Base-by-base conservation (phyloP, 495 filamentous ascomycete genomes). In the Penicillium bovifimosum region DNA sequence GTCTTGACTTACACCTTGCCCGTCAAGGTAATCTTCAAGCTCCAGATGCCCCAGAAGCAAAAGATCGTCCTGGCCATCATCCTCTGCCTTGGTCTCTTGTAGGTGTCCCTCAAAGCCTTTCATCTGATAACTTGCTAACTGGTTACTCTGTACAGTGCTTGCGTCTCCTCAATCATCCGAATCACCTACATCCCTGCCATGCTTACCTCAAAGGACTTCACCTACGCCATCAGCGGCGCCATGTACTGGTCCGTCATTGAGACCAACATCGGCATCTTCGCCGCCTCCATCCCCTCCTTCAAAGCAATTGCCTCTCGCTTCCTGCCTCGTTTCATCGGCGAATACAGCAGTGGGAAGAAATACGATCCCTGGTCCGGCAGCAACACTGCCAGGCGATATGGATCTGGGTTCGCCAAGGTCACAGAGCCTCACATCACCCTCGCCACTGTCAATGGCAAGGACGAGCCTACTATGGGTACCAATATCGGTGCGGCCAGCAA, bases 1-100 rank as follows among this genome's bases (percentile, higher is more conserved):
- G 24, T 77, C 0, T 58, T 76, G 52, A 77, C 80, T 36, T 70
- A 84, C 46, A 62, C 71, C 3, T 62, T 86, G 20, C 72, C 73
- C 1, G 58, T 75, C 43, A 64, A 60, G 16, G 66, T 68, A 20
- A 69, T 67, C 45, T 67, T 64, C 57, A 68, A 63, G 35, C 68
- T 69, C 3, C 65, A 64, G 10, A 59, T 68, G 47, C 65, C 65
- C 6, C 53, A 54, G 29, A 76, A 76, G 45, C 60, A 69, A 44
- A 67, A 74, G 52, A 55, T 72, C 28, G 65, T 57, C 1, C 54
- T 73, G 1, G 47, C 51, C 0, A 39, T 69, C 16, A 75, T 73
- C 31, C 71, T 75, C 41, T 68, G 67, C 17, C 52, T 72, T 5
- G 71, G 74, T 32, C 58, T 76, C 7, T 71, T 75, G 73, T 76